Conservation (phyloP, 2,329 filamentous ascomycete species). For the Onygenales sp. region DNA sequence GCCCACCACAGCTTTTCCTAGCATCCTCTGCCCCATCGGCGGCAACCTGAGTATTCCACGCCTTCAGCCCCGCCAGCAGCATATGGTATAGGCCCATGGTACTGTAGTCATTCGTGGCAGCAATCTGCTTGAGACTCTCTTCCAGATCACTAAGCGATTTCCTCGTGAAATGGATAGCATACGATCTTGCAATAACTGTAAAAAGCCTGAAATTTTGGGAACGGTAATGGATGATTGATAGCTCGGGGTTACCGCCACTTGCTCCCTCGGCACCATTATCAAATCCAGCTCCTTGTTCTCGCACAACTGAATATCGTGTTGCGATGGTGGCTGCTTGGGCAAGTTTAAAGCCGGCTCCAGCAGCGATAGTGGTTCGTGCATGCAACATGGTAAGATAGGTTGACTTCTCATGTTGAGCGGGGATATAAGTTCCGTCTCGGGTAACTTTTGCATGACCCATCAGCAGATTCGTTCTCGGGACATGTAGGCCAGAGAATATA, state of each 20-base stretch:
- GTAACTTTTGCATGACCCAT: slow-evolving; percentile 18
- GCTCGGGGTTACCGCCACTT: slow-evolving; percentile 8
- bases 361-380: slow-evolving; percentile 19
- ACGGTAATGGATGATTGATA: slow-evolving; percentile 17
- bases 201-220: slow-evolving; percentile 18
- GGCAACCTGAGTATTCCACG: slow-evolving; percentile 18
- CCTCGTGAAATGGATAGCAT: slow-evolving; percentile 18
- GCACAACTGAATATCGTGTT: slow-evolving; percentile 19
- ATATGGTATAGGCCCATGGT: slow-evolving; percentile 16
- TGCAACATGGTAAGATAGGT: slow-evolving; percentile 25
- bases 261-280: slow-evolving; percentile 10
- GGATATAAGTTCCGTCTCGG: slow-evolving; percentile 19
- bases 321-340: slow-evolving; percentile 25
- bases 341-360: slow-evolving; percentile 17
- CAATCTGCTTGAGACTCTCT: slow-evolving; percentile 9
- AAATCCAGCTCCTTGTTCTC: slow-evolving; percentile 17
- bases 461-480: slow-evolving; percentile 24
- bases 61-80: slow-evolving; percentile 20
- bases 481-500: slow-evolving; percentile 22
- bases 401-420: slow-evolving; percentile 20
- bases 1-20: slow-evolving; percentile 28
- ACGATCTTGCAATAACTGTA: slow-evolving; percentile 17
- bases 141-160: slow-evolving; percentile 5
- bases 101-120: slow-evolving; percentile 2
- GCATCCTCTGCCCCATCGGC: slow-evolving; percentile 24